Evolutionary conservation across 2,329 filamentous ascomycete genomes (phyloP), one percentile per base, ranked within the genome.

Genomic region (Rachicladosporium sp.): DNA sequence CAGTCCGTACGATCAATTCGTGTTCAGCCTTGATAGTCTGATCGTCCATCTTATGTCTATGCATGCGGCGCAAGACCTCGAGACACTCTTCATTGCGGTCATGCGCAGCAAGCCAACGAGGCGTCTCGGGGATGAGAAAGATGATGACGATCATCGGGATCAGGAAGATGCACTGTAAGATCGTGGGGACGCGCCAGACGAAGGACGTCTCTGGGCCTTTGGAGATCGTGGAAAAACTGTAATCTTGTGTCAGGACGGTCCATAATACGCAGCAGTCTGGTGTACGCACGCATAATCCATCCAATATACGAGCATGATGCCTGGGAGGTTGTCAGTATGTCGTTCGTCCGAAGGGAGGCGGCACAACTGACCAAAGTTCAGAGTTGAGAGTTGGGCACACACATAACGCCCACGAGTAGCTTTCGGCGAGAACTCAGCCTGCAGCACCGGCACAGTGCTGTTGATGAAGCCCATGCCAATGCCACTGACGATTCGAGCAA

Each of bases 381-480:
- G 58, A 1, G 66, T 68, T 0, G 65, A 66, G 3, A 70, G 50
- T 42, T 69, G 67, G 10, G 64, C 63, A 42, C 66, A 68, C 38
- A 68, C 66, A 43, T 61, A 56, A 54, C 65, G 40, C 29, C 54
- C 54, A 29, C 54, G 35, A 2, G 53, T 52, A 1, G 54, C 51
- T 33, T 57, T 56, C 8, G 54, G 54, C 2, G 47, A 47, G 43
- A 54, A 57, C n/a, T 70, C 68, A 1, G 66, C 53, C 35, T 67
- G 63, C 35, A 63, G 55, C 4, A 68, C 63, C 1, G 66, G 66
- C 0, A 62, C 63, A 0, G 65, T 68, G 0, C 61, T 63, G 45
- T 65, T 69, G 49, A 66, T 60, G 37, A 65, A 57, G 15, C 66
- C 66, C 46, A 66, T 57, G 1, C 65, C 66, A 5, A 66, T 15